Percentiles rank a stretch among this genome's conserved stretches.
These are phyloP conservation scores for Nicotiana benthamiana DNA, from an alignment of 257 asterid species.

Conservation along the genomic window DNA sequence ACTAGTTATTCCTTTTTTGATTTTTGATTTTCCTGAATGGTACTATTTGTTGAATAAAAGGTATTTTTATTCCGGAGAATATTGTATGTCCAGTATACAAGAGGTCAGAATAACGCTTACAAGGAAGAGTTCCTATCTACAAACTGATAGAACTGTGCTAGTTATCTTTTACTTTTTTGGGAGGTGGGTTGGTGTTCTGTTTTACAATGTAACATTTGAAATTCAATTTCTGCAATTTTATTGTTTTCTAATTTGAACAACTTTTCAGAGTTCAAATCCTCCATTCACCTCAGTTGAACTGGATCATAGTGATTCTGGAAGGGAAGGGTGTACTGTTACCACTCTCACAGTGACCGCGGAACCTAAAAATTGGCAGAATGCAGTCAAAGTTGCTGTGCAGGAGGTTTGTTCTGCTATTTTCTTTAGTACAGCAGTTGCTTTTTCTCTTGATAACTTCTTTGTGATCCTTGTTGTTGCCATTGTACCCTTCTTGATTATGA, in stretches of 20 bases:
- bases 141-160: background rate
- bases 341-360: conserved; percentile 96
- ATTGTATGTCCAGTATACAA: background rate
- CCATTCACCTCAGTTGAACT: conserved; percentile 95
- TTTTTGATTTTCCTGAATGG: background rate
- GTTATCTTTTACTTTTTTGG: background rate
- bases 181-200: background rate
- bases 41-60: background rate
- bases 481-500: conserved; percentile 4
- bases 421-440: background rate
- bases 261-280: conserved; percentile 91
- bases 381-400: conserved; percentile 94
- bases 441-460: background rate
- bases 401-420: conserved; percentile 56
- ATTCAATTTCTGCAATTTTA: background rate
- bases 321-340: conserved; percentile 98
- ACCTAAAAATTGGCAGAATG: conserved; percentile 90
- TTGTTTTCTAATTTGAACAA: conserved; percentile 20
- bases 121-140: background rate
- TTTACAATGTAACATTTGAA: background rate
- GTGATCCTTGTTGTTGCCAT: background rate
- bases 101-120: background rate
- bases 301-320: conserved; percentile 99
- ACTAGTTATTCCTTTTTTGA: background rate
- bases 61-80: background rate